Evolutionary conservation across 306 rosid species (phyloP), one percentile per base, ranked within the genome.

Genomic region (Cucumis cinereus): DNA sequence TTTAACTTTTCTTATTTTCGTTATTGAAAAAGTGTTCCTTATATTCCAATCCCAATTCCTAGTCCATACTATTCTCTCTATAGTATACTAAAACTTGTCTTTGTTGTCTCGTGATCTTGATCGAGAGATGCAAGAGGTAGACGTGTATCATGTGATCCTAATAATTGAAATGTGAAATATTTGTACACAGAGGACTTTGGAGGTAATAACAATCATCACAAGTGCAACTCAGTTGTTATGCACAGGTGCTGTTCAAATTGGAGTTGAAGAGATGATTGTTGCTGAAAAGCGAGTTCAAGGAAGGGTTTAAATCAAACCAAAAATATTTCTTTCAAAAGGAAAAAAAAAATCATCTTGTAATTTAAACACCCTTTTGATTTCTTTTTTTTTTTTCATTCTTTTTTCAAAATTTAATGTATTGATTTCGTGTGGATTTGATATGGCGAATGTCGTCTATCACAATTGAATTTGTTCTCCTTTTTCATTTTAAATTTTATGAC

Each of bases 191-290:
- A 87, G 97, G 52, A 82, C 90, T 53, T 64, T 94, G 23, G 99
- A 94, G 84, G 63, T 49, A 8, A 75, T 88, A 16, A 94, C 91
- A 11, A 89, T 94, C 79, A 82, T 94, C 54, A 89, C 88, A 64
- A 92, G 81, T 52, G 99, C 81, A 40, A 94, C 97, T 57, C 99
- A 94, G 45, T 19, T 89, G 84, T 43, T 94, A 28, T 87, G 89
- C 71, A 87, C 89, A 0, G 79, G 85, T 41, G 87, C 84, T 13
- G 78, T 94, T 76, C 96, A 94, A 63, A 82, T 47, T 36, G 95
- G 85, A 13, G 84, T 79, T 70, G 87, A 86, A 68, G 84, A 81
- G 13, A 75, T 38, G 73, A 17, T 78, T 79, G 57, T 72, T 15
- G 22, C 24, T 2, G 73, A 75, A 43, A 80, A 41, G 12, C 33